These are phyloP conservation scores for Zymoseptoria tritici DNA, from an alignment of 2,329 filamentous ascomycete species.

Conservation along the genomic window DNA sequence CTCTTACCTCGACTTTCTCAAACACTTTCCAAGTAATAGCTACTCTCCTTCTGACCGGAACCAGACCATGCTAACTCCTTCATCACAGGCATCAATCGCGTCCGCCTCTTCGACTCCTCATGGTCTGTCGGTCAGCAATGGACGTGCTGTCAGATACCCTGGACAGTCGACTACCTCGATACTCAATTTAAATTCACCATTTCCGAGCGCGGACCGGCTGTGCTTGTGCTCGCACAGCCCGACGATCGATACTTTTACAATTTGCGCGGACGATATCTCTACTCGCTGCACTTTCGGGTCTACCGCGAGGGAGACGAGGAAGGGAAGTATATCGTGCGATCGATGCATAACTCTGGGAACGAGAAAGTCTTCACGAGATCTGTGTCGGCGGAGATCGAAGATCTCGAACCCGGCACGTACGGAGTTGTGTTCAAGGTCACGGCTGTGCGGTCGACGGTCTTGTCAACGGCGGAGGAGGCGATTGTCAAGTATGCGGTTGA, in stretches of 20 bases:
- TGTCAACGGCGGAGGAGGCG: constrained; percentile 57
- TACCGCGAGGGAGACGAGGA: constrained; percentile 42
- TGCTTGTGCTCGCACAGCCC: constrained; percentile 54
- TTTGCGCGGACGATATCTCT: constrained; percentile 50
- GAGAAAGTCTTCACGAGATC: constrained; percentile 62
- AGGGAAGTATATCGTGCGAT: constrained; percentile 23
- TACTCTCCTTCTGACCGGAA: constrained; percentile 20
- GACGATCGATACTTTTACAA: constrained; percentile 55
- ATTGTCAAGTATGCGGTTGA: constrained; percentile 57
- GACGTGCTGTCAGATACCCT: constrained; percentile 53
- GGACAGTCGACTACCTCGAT: constrained; percentile 54
- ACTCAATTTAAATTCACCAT: constrained; percentile 53
- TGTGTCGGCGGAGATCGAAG: constrained; percentile 63
- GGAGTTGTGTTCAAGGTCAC: constrained; percentile 68
- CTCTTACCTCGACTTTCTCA: constrained; percentile 50
- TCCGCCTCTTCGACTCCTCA: constrained; percentile 54
- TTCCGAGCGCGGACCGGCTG: constrained; percentile 45
- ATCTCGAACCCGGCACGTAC: constrained; percentile 68
- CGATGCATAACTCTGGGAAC: constrained; percentile 29
- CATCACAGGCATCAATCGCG: constrained; percentile 49
- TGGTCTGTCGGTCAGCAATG: constrained; percentile 56
- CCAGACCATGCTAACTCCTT: not conserved
- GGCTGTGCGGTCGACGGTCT: constrained; percentile 49
- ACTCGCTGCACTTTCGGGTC: constrained; percentile 51
- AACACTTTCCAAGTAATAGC: constrained; percentile 31